These are phyloP conservation scores for Fagus sylvatica DNA, from an alignment of 306 rosid species.

Conservation along the genomic window DNA sequence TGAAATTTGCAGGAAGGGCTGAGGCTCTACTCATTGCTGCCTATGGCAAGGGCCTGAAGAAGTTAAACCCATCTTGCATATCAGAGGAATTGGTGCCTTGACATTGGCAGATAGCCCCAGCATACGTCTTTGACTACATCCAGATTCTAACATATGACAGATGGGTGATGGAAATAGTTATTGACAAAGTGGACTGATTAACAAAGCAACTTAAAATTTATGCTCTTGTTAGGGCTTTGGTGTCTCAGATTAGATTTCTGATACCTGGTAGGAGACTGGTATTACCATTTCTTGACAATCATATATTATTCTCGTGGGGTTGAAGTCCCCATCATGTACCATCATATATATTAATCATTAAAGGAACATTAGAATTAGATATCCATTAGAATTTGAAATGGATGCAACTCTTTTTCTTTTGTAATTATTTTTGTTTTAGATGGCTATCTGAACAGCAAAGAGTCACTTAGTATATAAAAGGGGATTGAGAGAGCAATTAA, in stretches of 20 bases:
- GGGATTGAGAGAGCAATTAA: no score
- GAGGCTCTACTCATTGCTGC: constrained; percentile 97
- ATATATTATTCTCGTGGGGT: neutral
- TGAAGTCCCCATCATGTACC: neutral
- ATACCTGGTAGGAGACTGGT: neutral
- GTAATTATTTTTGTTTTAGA: neutral
- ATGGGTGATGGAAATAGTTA: neutral
- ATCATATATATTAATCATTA: neutral
- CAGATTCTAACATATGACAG: neutral
- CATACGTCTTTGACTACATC: neutral
- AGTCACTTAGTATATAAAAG: no score
- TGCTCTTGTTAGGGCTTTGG: neutral
- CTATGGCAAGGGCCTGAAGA: constrained; percentile 60
- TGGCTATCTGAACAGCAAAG: neutral
- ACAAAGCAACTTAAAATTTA: neutral
- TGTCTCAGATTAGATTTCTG: constrained; percentile 1
- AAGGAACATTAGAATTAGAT: neutral
- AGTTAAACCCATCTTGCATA: constrained; percentile 33
- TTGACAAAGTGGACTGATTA: neutral
- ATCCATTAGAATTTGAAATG: no score
- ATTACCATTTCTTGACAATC: neutral
- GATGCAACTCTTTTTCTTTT: neutral
- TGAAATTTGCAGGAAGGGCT: constrained; percentile 73
- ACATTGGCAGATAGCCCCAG: neutral
- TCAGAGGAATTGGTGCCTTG: constrained; percentile 34